Evolutionary conservation across 768 basidiomycete genomes (phyloP), one percentile per base, ranked within the genome.

Genomic region (Artomyces pyxidatus): DNA sequence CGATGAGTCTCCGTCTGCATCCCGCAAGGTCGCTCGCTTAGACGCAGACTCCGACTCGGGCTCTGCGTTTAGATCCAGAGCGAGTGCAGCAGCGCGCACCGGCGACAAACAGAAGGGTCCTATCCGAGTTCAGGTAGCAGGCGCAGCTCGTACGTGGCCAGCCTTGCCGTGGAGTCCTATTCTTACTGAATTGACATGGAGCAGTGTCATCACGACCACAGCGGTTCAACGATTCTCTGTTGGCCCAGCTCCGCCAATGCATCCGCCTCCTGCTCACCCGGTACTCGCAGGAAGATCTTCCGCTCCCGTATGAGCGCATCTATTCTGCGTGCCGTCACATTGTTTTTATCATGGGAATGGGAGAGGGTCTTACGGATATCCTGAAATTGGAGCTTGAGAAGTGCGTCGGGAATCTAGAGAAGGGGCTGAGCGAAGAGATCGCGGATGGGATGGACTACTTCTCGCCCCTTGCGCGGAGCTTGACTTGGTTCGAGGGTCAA

Each of bases 21-120:
- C 77, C 55, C 76, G 74, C 65, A 88, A 88, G 71, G 77, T 77
- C 50, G 74, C 81, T 53, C 81, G 83, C 54, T 68, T 83, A 65
- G 75, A 75, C 54, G 68, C 69, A 58, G 81, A 84, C 71, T 78
- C 76, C 65, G 83, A 86, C 68, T 74, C 81, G 58, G 76, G 75
- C 56, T 78, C 81, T 63, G 77, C 81, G 57, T 79, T 73, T 65
- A 78, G 85, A 56, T 58, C 68, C 56, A 60, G 63, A 59, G n/a
- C n/a, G n/a, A n/a, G 54, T 54, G 41, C 58, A 56, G 29, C 28
- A 41, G 29, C 37, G 27, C 37, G 30, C 49, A 54, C 35, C 50
- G 43, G 43, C 48, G 48, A 25, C 10, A 45, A 23, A 59, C 52
- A 6, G 19, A 44, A 26, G 14, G 74, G 70, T 1, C 69, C 78